phyloP scores from a whole-genome alignment of 352 stramenopile genomes.

The Pythium dissotocum region DNA sequence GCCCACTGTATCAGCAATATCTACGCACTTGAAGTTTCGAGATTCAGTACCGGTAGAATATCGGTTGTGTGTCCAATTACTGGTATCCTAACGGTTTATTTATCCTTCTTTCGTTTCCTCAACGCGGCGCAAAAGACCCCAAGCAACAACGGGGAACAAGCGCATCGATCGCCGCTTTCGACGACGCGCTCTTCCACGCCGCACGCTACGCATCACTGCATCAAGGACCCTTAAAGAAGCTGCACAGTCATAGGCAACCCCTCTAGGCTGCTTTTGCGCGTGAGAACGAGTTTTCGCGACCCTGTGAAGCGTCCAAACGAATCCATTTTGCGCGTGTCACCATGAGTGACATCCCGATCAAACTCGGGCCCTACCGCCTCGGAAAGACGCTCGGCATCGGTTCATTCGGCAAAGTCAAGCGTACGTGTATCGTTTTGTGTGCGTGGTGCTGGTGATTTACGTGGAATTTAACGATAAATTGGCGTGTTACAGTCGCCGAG shows the following conservation, averaged over 20 bases:
- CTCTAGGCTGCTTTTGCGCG: background rate
- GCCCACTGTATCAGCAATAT: background rate
- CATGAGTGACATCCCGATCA: background rate
- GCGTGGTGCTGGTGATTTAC: background rate
- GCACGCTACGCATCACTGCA: background rate
- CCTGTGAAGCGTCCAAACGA: background rate
- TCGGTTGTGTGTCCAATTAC: background rate
- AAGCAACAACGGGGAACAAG: conserved; percentile 1
- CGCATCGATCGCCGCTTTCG: background rate
- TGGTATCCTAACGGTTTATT: background rate
- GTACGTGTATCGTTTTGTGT: conserved; percentile 57
- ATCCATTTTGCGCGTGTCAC: background rate
- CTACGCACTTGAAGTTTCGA: background rate
- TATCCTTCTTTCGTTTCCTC: conserved; percentile 2
- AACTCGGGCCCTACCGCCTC: conserved; percentile 96
- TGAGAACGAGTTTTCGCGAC: background rate
- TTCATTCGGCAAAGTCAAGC: conserved; percentile 99
- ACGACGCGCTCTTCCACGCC: background rate
- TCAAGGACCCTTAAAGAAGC: background rate
- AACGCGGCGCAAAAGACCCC: conserved; percentile 1
- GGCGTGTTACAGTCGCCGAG: conserved; percentile 88
- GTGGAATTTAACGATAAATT: too few relatives aligned
- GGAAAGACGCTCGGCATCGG: conserved; percentile 99
- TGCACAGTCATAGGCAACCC: background rate
- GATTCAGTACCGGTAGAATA: background rate